These are phyloP conservation scores for Phytophthora pluvialis DNA, from an alignment of 352 stramenopile genomes.

Conservation along the genomic window DNA sequence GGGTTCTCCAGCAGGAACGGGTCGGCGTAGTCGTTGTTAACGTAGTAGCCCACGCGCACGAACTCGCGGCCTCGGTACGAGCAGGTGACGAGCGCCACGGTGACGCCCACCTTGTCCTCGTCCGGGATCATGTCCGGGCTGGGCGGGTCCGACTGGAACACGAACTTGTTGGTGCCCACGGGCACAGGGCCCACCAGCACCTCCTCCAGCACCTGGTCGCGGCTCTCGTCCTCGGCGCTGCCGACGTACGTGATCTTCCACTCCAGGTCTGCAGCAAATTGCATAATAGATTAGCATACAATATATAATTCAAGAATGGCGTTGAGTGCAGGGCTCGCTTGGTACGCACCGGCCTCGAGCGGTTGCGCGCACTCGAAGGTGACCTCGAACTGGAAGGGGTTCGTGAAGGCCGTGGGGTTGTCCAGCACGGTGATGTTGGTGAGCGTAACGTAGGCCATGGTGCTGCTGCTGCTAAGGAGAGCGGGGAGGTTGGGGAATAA, in stretches of 20 bases:
- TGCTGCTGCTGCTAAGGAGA: slow-evolving; percentile 4
- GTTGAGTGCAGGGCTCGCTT: background rate
- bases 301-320: background rate
- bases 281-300: slow-evolving; percentile 2
- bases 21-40: slow-evolving; percentile 99
- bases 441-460: slow-evolving; percentile 90
- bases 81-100: slow-evolving; percentile 98
- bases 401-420: slow-evolving; percentile 98
- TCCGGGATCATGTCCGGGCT: slow-evolving; percentile 93
- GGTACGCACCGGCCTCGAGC: slow-evolving; percentile 91
- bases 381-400: slow-evolving; percentile 99
- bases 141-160: slow-evolving; percentile 96
- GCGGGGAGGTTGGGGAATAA: slow-evolving; percentile 21
- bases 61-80: slow-evolving; percentile 98
- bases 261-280: slow-evolving; percentile 91
- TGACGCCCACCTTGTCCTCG: slow-evolving; percentile 98
- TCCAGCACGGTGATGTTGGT: slow-evolving; percentile 97
- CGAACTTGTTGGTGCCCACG: slow-evolving; percentile 99
- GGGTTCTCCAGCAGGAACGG: slow-evolving; percentile 88
- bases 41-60: slow-evolving; percentile 97
- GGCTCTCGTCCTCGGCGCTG: slow-evolving; percentile 94
- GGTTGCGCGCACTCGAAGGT: slow-evolving; percentile 99
- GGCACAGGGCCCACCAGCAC: slow-evolving; percentile 98
- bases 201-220: slow-evolving; percentile 98
- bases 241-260: slow-evolving; percentile 99